Conservation (phyloP, 1,139 yeast genomes). For the Debaryomyces sp. region DNA sequence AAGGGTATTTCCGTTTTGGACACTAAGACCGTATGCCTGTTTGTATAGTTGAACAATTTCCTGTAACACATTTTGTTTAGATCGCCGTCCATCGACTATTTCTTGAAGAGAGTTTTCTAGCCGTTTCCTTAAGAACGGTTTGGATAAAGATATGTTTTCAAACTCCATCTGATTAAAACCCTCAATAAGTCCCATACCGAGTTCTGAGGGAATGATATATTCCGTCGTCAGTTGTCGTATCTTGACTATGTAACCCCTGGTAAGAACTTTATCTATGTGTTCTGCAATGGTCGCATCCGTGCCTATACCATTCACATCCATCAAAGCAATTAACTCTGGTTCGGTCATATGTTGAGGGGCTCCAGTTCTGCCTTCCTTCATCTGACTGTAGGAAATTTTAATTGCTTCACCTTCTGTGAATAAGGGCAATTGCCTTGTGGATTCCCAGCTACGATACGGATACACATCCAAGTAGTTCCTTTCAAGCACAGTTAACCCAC, state of each 20-base stretch:
- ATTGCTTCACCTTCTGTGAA: conserved; percentile 61
- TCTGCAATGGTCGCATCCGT: conserved; percentile 99
- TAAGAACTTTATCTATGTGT: conserved; percentile 80
- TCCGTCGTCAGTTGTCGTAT: conserved; percentile 35
- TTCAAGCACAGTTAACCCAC: conserved; percentile 73
- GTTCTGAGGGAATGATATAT: conserved; percentile 70
- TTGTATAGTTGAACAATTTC: conserved; percentile 63
- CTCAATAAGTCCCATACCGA: conserved; percentile 87
- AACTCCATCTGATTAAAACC: conserved; percentile 84
- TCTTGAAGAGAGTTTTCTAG: conserved; percentile 68
- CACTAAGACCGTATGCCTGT: conserved; percentile 54
- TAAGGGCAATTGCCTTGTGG: conserved; percentile 65
- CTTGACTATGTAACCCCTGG: conserved; percentile 67
- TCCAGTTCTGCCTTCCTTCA: conserved; percentile 75
- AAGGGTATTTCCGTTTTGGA: conserved; percentile 33
- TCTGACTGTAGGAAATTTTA: conserved; percentile 52
- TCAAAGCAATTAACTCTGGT: conserved; percentile 84
- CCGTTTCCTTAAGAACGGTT: conserved; percentile 82
- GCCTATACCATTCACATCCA: conserved; percentile 98
- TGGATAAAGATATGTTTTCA: conserved; percentile 73
- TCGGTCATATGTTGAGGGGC: conserved; percentile 89
- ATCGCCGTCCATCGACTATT: conserved; percentile 66
- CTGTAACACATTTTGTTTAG: conserved; percentile 56
- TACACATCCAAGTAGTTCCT: conserved; percentile 80
- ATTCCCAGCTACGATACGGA: conserved; percentile 78